Percentiles rank a stretch among this genome's conserved stretches.
phyloP scores from a whole-genome alignment of 306 rosid species.

The Prunus salicina region DNA sequence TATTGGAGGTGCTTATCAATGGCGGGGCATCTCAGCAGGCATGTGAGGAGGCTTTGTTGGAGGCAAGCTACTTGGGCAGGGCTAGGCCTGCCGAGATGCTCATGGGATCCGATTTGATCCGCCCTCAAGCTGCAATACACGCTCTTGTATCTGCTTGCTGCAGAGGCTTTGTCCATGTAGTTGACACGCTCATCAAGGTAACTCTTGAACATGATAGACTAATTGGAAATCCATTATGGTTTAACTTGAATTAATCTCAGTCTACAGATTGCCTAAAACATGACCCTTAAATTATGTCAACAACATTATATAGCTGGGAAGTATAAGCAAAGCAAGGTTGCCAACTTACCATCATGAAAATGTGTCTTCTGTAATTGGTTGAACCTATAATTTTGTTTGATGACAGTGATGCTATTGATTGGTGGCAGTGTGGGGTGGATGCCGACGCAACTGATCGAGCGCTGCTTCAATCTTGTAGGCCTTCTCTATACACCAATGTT shows the following conservation, averaged over 20 bases:
- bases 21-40: slow-evolving; percentile 57
- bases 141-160: slow-evolving; percentile 63
- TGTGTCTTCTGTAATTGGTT: neutral
- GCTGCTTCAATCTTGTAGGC: slow-evolving; percentile 60
- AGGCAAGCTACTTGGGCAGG: slow-evolving; percentile 52
- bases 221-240: neutral
- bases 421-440: slow-evolving; percentile 54
- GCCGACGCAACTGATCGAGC: slow-evolving; percentile 44
- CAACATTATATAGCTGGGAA: neutral
- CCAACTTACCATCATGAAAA: neutral
- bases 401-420: slow-evolving; percentile 15
- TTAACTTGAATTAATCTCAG: neutral
- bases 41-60: slow-evolving; percentile 70
- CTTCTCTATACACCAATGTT: slow-evolving; percentile 53
- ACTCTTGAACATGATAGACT: neutral
- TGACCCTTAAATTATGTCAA: neutral
- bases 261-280: neutral
- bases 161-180: slow-evolving; percentile 52
- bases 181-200: slow-evolving; percentile 64
- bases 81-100: slow-evolving; percentile 47
- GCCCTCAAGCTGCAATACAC: slow-evolving; percentile 42
- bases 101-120: slow-evolving; percentile 51
- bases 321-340: neutral
- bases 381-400: neutral
- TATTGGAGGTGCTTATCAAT: slow-evolving; percentile 50